Percentiles rank a stretch among this genome's conserved stretches.
These are phyloP conservation scores for Lachancea cidri DNA, from an alignment of 805 yeast species.

Conservation along the genomic window DNA sequence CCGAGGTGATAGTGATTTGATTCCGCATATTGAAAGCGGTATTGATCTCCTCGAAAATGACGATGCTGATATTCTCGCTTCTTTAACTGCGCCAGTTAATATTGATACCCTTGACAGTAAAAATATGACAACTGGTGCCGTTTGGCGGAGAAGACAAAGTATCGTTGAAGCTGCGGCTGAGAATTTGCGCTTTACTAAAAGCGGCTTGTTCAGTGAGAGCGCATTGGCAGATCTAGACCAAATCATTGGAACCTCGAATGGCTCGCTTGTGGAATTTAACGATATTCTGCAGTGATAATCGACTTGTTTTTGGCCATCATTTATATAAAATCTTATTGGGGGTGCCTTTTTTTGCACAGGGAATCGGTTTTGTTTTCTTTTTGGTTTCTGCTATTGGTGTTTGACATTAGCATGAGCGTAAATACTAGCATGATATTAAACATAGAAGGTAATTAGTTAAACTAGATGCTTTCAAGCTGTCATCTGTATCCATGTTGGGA, in stretches of 20 bases:
- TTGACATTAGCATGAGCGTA: not conserved
- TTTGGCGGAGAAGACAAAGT: conserved; percentile 55
- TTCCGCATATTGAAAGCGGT: conserved; percentile 16
- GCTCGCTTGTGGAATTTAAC: conserved; percentile 7
- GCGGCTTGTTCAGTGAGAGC: conserved; percentile 71
- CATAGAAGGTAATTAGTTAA: not conserved
- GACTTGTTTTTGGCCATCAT: not conserved
- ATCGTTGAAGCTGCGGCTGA: conserved; percentile 71
- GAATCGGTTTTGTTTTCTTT: not conserved
- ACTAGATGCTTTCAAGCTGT: no score
- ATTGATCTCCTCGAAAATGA: conserved; percentile 16
- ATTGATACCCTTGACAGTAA: conserved; percentile 15
- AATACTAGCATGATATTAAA: not conserved
- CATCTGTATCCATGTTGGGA: not conserved
- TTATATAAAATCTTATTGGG: not conserved
- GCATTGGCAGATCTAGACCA: conserved; percentile 74
- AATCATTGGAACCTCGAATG: conserved; percentile 20
- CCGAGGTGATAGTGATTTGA: conserved; percentile 7
- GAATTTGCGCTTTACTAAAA: conserved; percentile 67
- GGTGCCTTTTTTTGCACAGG: not conserved
- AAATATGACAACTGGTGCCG: conserved; percentile 20
- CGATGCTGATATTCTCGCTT: conserved; percentile 31
- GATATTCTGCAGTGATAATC: conserved; percentile 7
- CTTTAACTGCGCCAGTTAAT: conserved; percentile 32
- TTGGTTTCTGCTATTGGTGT: not conserved